Evolutionary conservation across 768 basidiomycete genomes (phyloP).

Genomic region (Cantharellus cinnabarinus): DNA sequence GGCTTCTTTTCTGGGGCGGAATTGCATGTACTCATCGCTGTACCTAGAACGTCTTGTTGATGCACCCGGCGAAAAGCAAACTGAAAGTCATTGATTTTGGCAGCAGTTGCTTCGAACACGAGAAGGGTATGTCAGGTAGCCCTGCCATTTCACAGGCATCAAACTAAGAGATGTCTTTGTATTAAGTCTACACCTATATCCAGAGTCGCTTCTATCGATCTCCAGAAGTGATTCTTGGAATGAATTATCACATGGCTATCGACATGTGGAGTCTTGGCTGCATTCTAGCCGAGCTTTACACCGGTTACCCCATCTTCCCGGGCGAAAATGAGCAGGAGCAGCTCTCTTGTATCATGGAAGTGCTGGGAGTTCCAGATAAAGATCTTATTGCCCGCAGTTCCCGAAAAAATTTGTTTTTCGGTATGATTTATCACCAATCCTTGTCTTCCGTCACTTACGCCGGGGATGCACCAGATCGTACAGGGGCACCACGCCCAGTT

Average conservation of each 20-base stretch:
- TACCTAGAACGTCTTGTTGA: slow-evolving; percentile 71
- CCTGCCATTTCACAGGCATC: not conserved
- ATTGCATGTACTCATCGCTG: not conserved
- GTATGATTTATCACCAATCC: slow-evolving; percentile 21
- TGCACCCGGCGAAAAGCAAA: slow-evolving; percentile 87
- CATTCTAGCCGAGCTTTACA: slow-evolving; percentile 90
- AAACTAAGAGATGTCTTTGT: not conserved
- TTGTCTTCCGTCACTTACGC: not conserved
- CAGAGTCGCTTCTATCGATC: slow-evolving; percentile 99
- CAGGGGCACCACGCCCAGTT: slow-evolving; percentile 79
- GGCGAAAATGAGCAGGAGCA: slow-evolving; percentile 99
- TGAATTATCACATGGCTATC: slow-evolving; percentile 98
- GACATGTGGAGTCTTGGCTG: slow-evolving; percentile 99
- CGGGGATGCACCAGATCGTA: slow-evolving; percentile 41
- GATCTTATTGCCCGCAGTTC: slow-evolving; percentile 87
- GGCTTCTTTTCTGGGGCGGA: slow-evolving; percentile 2
- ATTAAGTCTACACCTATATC: slow-evolving; percentile 91
- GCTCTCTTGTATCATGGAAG: slow-evolving; percentile 97
- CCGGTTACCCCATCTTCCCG: slow-evolving; percentile 95
- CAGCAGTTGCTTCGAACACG: slow-evolving; percentile 93
- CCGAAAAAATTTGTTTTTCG: slow-evolving; percentile 89
- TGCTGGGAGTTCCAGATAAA: slow-evolving; percentile 87
- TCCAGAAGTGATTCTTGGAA: slow-evolving; percentile 94
- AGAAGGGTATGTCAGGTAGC: slow-evolving; percentile 58
- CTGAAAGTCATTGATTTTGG: slow-evolving; percentile 99